Conservation (phyloP, 2,329 filamentous ascomycete species). For the Thielaviopsis populi region DNA sequence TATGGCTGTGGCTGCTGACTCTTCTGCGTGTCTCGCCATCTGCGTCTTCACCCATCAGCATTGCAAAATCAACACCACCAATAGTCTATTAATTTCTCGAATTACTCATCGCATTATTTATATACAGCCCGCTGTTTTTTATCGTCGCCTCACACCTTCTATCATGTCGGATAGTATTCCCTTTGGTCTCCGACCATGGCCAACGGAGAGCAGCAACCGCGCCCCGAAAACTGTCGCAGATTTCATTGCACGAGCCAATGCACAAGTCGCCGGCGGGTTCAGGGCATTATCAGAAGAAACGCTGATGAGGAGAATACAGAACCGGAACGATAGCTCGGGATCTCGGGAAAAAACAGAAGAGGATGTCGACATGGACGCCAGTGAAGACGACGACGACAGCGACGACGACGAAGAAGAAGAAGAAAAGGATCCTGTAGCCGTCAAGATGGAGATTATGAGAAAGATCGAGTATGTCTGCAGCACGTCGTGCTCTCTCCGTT, state of each 20-base stretch:
- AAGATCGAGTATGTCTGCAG: constrained; percentile 40
- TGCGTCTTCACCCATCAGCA: no score
- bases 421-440: constrained; percentile 30
- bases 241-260: constrained; percentile 65
- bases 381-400: constrained; percentile 19
- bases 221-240: constrained; percentile 49
- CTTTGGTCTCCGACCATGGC: constrained; percentile 18
- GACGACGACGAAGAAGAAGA: constrained; percentile 28
- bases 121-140: no score
- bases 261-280: constrained; percentile 61
- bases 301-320: constrained; percentile 43
- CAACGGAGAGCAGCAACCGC: constrained; percentile 36
- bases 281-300: constrained; percentile 61
- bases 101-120: no score
- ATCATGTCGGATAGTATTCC: constrained; percentile 12
- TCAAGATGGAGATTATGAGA: constrained; percentile 42
- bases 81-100: background rate
- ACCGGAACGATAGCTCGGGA: constrained; percentile 20
- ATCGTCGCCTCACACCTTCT: background rate
- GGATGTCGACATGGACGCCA: constrained; percentile 32
- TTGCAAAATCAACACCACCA: background rate
- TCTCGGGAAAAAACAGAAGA: constrained; percentile 26
- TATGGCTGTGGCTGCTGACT: background rate
- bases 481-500: background rate
- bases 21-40: background rate